phyloP scores from a whole-genome alignment of 1,139 yeast species.

The Taphrina pruni region DNA sequence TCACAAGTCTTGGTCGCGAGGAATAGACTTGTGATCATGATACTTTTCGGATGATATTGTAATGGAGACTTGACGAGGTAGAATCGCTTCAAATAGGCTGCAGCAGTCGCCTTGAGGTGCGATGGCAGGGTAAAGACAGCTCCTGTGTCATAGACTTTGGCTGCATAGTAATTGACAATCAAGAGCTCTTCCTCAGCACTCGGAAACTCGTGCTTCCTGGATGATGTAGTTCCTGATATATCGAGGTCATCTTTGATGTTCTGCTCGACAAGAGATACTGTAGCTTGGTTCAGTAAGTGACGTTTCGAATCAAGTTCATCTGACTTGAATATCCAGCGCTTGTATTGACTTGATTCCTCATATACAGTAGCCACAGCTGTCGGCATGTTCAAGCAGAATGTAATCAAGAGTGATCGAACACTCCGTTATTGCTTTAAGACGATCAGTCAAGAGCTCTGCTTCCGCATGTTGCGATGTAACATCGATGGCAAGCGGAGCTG shows the following conservation, averaged over 20 bases:
- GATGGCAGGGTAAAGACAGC: slow-evolving; percentile 51
- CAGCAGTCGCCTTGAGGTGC: slow-evolving; percentile 75
- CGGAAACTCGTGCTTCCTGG: slow-evolving; percentile 50
- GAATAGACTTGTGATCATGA: slow-evolving; percentile 83
- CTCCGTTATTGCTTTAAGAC: too few species aligned
- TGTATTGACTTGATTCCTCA: slow-evolving; percentile 82
- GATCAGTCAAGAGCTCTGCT: too few species aligned
- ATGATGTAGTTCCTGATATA: slow-evolving; percentile 50
- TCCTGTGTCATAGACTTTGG: slow-evolving; percentile 26
- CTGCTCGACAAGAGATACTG: slow-evolving; percentile 55
- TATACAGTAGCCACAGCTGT: slow-evolving; percentile 55
- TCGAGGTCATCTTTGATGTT: slow-evolving; percentile 50
- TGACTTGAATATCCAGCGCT: slow-evolving; percentile 79
- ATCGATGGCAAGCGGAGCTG: too few species aligned
- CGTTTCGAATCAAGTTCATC: slow-evolving; percentile 62
- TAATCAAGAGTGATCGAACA: too few species aligned
- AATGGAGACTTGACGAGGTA: slow-evolving; percentile 78
- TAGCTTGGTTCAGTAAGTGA: slow-evolving; percentile 60
- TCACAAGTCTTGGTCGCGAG: slow-evolving; percentile 93
- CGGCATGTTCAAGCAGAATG: slow-evolving; percentile 5
- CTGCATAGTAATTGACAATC: slow-evolving; percentile 51
- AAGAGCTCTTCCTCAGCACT: slow-evolving; percentile 51
- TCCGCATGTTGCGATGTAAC: too few species aligned
- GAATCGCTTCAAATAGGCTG: slow-evolving; percentile 79
- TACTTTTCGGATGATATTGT: slow-evolving; percentile 84